phyloP scores from a whole-genome alignment of 768 basidiomycete genomes.

The Suillus subalutaceus region DNA sequence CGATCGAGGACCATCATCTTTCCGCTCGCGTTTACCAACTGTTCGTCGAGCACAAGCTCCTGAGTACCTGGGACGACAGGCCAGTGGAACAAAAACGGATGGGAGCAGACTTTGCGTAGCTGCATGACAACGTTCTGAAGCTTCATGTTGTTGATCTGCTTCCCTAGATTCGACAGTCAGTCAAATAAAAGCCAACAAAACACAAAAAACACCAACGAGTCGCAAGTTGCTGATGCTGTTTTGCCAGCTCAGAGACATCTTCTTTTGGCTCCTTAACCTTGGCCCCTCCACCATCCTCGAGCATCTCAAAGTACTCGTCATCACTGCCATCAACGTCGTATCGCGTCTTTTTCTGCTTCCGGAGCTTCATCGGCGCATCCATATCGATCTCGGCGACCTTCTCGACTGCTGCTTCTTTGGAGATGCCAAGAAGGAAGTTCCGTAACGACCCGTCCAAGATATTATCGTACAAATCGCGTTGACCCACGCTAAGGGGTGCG shows the following conservation, averaged over 20 bases:
- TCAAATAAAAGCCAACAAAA: conserved; percentile 13
- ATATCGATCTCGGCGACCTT: conserved; percentile 30
- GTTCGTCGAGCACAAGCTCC: conserved; percentile 46
- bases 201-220: conserved; percentile 50
- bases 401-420: conserved; percentile 24
- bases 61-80: conserved; percentile 63
- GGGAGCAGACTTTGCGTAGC: conserved; percentile 92
- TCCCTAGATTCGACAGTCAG: conserved; percentile 47
- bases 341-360: conserved; percentile 37
- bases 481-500: conserved; percentile 80
- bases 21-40: conserved; percentile 84
- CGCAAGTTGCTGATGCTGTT: conserved; percentile 58
- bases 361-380: conserved; percentile 37
- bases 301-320: conserved; percentile 62
- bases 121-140: conserved; percentile 98
- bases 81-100: conserved; percentile 91
- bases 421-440: conserved; percentile 53
- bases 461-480: conserved; percentile 84
- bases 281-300: conserved; percentile 52
- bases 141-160: conserved; percentile 88
- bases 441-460: conserved; percentile 75
- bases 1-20: conserved; percentile 98
- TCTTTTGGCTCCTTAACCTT: conserved; percentile 39
- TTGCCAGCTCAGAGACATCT: conserved; percentile 55
- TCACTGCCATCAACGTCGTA: conserved; percentile 62